These are phyloP conservation scores for Trichoderma cornu-damae DNA, from an alignment of 2,329 filamentous ascomycete species.

Conservation along the genomic window DNA sequence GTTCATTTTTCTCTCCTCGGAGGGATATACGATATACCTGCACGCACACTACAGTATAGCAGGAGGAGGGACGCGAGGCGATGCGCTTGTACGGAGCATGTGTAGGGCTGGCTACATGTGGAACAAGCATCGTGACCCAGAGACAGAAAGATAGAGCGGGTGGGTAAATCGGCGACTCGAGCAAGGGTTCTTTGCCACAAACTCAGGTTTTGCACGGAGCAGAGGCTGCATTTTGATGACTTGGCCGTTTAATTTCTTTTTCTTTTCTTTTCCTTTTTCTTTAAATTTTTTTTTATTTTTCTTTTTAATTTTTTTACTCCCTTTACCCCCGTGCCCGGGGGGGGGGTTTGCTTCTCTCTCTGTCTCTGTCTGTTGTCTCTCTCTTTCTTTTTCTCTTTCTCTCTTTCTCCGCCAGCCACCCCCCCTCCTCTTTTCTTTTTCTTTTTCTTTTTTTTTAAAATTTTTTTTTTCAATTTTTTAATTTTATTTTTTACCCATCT, in stretches of 20 bases:
- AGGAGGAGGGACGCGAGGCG: not conserved
- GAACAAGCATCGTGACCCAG: not conserved
- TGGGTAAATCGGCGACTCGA: conserved; percentile 8
- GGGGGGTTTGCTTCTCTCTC: not conserved
- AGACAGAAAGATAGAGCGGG: not conserved
- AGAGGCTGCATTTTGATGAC: not conserved
- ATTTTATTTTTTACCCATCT: too few relatives aligned
- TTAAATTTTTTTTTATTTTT: too few relatives aligned
- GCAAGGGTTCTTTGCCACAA: conserved; percentile 5
- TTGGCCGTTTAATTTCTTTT: not conserved
- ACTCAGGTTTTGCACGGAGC: not conserved
- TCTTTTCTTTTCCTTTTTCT: not conserved
- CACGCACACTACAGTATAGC: not conserved
- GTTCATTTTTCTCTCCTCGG: not conserved
- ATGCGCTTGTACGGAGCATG: not conserved
- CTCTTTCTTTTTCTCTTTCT: not conserved
- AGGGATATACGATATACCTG: too few relatives aligned
- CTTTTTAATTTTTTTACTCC: not conserved
- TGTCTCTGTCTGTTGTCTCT: not conserved
- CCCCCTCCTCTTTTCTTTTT: too few relatives aligned
- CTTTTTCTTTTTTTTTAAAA: too few relatives aligned
- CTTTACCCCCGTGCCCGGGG: not conserved
- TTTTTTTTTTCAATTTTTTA: too few relatives aligned
- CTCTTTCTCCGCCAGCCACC: too few relatives aligned
- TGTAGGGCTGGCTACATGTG: not conserved